These are phyloP conservation scores for Modicella reniformis DNA, from an alignment of 371 early-diverging fungal genomes.

Conservation along the genomic window DNA sequence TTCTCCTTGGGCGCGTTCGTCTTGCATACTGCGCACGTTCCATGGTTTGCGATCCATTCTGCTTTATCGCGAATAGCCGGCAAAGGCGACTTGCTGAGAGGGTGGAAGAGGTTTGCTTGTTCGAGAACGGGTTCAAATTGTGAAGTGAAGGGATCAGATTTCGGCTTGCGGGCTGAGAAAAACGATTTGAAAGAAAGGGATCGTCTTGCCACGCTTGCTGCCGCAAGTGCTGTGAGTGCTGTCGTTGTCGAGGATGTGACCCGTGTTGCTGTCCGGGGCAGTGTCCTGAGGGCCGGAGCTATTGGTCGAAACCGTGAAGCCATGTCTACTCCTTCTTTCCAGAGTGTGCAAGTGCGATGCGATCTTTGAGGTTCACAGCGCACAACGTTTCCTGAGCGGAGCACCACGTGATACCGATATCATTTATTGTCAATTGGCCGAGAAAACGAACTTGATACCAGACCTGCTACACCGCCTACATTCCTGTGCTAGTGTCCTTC, in stretches of 20 bases:
- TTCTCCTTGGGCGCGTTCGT: conserved; percentile 46
- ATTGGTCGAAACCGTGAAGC: conserved; percentile 52
- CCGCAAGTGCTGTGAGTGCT: conserved; percentile 14
- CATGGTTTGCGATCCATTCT: conserved; percentile 73
- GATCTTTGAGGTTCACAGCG: background rate
- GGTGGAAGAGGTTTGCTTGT: conserved; percentile 76
- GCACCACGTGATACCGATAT: background rate
- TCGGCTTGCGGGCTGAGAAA: conserved; percentile 43
- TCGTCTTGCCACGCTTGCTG: conserved; percentile 31
- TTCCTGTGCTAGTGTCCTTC: conserved; percentile 50
- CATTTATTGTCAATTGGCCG: background rate
- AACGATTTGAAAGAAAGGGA: conserved; percentile 50
- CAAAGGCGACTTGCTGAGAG: conserved; percentile 77
- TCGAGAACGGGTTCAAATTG: conserved; percentile 57
- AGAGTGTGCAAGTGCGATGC: conserved; percentile 1
- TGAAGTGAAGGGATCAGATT: conserved; percentile 41
- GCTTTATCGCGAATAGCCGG: conserved; percentile 76
- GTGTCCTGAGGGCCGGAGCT: conserved; percentile 42
- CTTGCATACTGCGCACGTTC: conserved; percentile 81
- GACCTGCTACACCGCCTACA: conserved; percentile 29
- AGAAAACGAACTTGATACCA: conserved; percentile 27
- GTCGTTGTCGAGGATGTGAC: conserved; percentile 10
- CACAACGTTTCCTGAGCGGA: too few species aligned
- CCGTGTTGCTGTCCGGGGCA: conserved; percentile 36
- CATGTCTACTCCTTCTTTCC: conserved; percentile 9